These are phyloP conservation scores for Neurospora sp. DNA, from an alignment of 495 filamentous ascomycete species.

Conservation along the genomic window DNA sequence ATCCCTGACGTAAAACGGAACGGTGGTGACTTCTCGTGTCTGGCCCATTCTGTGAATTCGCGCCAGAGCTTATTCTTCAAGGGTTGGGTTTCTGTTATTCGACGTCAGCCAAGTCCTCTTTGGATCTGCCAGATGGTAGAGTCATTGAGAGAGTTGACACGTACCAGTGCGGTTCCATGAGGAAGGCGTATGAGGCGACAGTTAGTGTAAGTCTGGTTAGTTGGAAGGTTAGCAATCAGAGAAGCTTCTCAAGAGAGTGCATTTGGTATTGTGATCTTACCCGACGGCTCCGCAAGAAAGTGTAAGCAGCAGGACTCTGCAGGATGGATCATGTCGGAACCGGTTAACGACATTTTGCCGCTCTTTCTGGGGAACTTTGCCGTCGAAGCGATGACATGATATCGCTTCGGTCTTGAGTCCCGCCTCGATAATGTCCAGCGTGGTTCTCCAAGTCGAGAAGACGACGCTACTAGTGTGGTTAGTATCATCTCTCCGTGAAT, in stretches of 20 bases:
- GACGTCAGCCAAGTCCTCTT: background rate
- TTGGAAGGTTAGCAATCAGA: background rate
- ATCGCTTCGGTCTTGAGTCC: conserved; percentile 25
- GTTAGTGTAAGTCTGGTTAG: conserved; percentile 26
- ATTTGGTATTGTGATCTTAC: conserved; percentile 8
- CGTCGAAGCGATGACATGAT: conserved; percentile 30
- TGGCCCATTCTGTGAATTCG: conserved; percentile 32
- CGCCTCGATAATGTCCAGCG: conserved; percentile 30
- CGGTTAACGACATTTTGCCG: conserved; percentile 23
- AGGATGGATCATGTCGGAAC: conserved; percentile 20
- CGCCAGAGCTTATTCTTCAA: conserved; percentile 33
- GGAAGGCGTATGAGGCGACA: conserved; percentile 28
- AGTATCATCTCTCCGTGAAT: background rate
- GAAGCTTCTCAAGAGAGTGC: background rate
- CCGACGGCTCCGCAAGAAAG: conserved; percentile 35
- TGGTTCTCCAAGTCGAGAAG: conserved; percentile 36
- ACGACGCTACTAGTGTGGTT: conserved; percentile 22
- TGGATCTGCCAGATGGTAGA: background rate
- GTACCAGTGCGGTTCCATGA: conserved; percentile 33
- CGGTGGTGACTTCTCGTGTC: conserved; percentile 25
- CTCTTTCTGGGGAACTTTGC: conserved; percentile 27
- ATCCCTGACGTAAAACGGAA: conserved; percentile 26
- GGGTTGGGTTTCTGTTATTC: conserved; percentile 25
- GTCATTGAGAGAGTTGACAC: background rate
- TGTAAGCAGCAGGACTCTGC: conserved; percentile 27